A percentile compares a stretch with the other conserved stretches of the same genome.
Conservation (phyloP, 768 basidiomycete genomes). For the Suillus decipiens region DNA sequence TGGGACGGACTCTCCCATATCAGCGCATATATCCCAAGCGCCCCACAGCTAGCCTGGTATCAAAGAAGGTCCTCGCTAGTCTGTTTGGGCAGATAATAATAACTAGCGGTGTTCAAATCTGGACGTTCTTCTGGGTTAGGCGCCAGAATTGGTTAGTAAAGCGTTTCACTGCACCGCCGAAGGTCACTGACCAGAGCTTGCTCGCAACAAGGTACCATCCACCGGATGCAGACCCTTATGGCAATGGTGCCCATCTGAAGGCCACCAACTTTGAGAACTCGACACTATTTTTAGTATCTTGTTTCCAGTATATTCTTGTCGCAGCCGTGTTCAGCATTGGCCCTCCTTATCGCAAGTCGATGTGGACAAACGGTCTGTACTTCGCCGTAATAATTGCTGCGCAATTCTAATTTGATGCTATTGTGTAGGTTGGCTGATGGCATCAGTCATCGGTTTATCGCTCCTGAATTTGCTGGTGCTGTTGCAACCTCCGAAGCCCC, state of each 20-base stretch:
- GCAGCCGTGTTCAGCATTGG: slow-evolving; percentile 98
- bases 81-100: slow-evolving; percentile 92
- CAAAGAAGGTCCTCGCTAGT: slow-evolving; percentile 91
- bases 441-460: slow-evolving; percentile 67
- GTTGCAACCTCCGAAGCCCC: slow-evolving; percentile 61
- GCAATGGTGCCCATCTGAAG: slow-evolving; percentile 69
- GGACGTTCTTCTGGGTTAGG: slow-evolving; percentile 90
- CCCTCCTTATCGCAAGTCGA: slow-evolving; percentile 91
- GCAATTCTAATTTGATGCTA: not conserved
- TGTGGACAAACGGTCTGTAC: slow-evolving; percentile 89
- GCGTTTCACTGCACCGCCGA: slow-evolving; percentile 2
- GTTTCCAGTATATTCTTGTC: slow-evolving; percentile 97
- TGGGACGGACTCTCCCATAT: slow-evolving; percentile 94
- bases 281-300: slow-evolving; percentile 88
- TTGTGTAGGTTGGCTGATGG: slow-evolving; percentile 74
- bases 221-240: slow-evolving; percentile 42
- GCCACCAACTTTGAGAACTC: slow-evolving; percentile 93
- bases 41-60: slow-evolving; percentile 94
- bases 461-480: slow-evolving; percentile 78
- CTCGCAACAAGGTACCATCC: slow-evolving; percentile 60
- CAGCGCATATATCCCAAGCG: slow-evolving; percentile 84
- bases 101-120: slow-evolving; percentile 79
- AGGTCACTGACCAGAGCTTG: slow-evolving; percentile 27
- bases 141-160: slow-evolving; percentile 71
- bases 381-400: slow-evolving; percentile 6